Base-by-base conservation (phyloP, 2,329 filamentous ascomycete species). In the Aspergillus versicolor region DNA sequence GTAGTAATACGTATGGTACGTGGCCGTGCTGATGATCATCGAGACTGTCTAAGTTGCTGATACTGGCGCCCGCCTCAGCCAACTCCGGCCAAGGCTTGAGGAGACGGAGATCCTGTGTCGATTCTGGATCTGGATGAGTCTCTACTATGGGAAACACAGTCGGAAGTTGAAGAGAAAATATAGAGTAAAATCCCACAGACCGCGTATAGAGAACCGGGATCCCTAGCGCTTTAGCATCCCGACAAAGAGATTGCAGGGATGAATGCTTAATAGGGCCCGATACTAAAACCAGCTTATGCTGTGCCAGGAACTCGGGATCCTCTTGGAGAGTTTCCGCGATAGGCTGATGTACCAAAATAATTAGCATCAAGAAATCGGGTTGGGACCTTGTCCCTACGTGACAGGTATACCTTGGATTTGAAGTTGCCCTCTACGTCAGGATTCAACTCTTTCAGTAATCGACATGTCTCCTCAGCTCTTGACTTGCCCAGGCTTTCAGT, bases 61-160 rank as follows among this genome's bases (percentile, higher is more conserved):
- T 88, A 43, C 84, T 80, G 52, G 80, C 74, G 2, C 85, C 83
- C 61, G 92, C 92, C 3, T 83, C 79, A 2, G 79, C 72, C 13
- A 99, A 82, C 70, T 94, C 92, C 19, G 88, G 84, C 93, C 94
- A 99, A 37, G 94, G 93, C 34, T 82, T 84, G 4, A 96, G 78
- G 12, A 99, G 81, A 49, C 94, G 87, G 34, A 99, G 81, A 66
- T 99, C 94, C 56, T 89, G 88, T 0, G 86, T 94, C 7, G 91
- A 87, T 40, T 91, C 90, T 41, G 91, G 86, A 61, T 96, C 92
- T 1, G 94, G 94, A 69, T 99, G 94, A 44, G 94, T 97, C 71
- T 99, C 93, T 61, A 99, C 90, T 56, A 99, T 89, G 5, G 93
- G 92, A 66, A 95, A 96, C 27, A 87, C 85, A n/a, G 85, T 80